These are phyloP conservation scores for Diaporthe sp. DNA, from an alignment of 2,329 filamentous ascomycete genomes.

Conservation along the genomic window DNA sequence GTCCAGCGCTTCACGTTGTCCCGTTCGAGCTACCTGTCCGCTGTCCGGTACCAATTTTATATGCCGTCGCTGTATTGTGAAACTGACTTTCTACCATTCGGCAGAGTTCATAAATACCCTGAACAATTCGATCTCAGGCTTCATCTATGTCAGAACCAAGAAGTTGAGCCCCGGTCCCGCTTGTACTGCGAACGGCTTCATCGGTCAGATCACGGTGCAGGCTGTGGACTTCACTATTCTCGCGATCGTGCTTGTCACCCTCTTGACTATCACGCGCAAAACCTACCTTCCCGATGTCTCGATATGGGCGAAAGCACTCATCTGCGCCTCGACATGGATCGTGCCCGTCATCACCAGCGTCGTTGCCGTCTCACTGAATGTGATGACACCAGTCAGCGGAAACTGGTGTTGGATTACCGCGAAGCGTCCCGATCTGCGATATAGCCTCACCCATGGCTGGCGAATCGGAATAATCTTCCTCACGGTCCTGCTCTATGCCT, in stretches of 20 bases:
- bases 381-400: conserved; percentile 51
- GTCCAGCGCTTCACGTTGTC: not conserved
- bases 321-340: conserved; percentile 55
- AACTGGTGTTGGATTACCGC: conserved; percentile 61
- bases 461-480: conserved; percentile 56
- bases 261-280: conserved; percentile 43
- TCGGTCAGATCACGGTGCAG: conserved; percentile 60
- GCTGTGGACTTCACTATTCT: conserved; percentile 58
- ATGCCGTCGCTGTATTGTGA: not conserved
- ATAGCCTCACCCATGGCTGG: conserved; percentile 59
- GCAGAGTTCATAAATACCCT: conserved; percentile 56
- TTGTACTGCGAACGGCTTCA: conserved; percentile 57
- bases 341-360: conserved; percentile 54
- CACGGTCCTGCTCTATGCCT: conserved; percentile 56
- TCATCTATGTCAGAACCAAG: conserved; percentile 47
- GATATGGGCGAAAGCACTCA: conserved; percentile 46
- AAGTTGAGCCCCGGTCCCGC: conserved; percentile 47
- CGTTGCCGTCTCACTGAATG: conserved; percentile 45
- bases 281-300: conserved; percentile 49
- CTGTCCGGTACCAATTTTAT: not conserved
- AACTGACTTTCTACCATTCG: not conserved
- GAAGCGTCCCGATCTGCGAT: conserved; percentile 53
- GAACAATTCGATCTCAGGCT: conserved; percentile 57
- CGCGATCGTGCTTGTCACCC: conserved; percentile 54
- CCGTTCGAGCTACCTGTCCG: not conserved